phyloP scores from a whole-genome alignment of 257 asterid genomes.

The Lavandula angustifolia region DNA sequence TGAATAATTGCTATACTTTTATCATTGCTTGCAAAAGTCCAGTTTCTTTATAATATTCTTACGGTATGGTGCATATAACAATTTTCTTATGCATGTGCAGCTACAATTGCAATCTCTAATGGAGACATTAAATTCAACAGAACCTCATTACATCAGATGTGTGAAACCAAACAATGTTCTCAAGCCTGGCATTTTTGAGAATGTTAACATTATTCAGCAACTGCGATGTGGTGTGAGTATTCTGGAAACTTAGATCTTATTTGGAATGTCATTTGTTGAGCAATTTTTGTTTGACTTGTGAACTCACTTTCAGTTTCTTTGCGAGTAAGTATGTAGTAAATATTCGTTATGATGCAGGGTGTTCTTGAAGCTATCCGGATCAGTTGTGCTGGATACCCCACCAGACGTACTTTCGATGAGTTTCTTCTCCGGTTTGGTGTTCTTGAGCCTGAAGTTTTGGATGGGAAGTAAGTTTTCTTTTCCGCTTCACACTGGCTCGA shows the following conservation, averaged over 20 bases:
- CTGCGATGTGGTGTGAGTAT: slow-evolving; percentile 98
- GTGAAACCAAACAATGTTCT: slow-evolving; percentile 94
- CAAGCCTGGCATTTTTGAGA: slow-evolving; percentile 96
- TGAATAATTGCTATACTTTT: not conserved
- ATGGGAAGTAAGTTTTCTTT: slow-evolving; percentile 62
- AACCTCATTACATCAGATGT: slow-evolving; percentile 98
- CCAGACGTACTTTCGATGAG: slow-evolving; percentile 94
- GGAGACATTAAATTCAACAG: slow-evolving; percentile 93
- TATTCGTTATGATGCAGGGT: slow-evolving; percentile 52
- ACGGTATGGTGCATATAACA: slow-evolving; percentile 31
- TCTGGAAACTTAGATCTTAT: slow-evolving; percentile 27
- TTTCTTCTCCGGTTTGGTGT: slow-evolving; percentile 98
- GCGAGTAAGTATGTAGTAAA: slow-evolving; percentile 21
- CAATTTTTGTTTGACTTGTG: slow-evolving; percentile 24
- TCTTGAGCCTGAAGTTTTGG: slow-evolving; percentile 79
- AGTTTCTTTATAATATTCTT: slow-evolving; percentile 1
- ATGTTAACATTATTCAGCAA: slow-evolving; percentile 84
- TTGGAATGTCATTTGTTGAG: slow-evolving; percentile 23
- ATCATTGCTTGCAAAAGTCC: not conserved
- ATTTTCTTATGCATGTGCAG: slow-evolving; percentile 59
- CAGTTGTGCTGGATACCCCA: slow-evolving; percentile 99
- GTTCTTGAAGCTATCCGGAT: slow-evolving; percentile 98
- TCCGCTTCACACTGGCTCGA: slow-evolving; percentile 24
- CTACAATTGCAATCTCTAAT: slow-evolving; percentile 94
- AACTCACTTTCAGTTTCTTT: slow-evolving; percentile 14